Conservation (phyloP, 306 rosid genomes). For the Chamaecrista fasciculata region DNA sequence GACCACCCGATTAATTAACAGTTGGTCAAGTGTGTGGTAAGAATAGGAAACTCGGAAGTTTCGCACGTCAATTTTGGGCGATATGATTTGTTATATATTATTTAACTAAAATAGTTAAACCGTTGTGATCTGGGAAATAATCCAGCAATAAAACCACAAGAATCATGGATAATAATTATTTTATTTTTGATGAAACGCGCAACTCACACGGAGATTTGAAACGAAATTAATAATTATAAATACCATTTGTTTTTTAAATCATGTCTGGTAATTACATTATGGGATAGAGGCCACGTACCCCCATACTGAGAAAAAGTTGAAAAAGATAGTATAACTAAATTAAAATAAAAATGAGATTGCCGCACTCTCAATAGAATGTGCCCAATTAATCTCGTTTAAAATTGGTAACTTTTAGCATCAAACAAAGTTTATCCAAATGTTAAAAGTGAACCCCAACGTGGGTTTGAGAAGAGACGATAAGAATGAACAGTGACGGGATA, state of each 20-base stretch:
- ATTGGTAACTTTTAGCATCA: not conserved
- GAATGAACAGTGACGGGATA: not conserved
- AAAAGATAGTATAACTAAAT: not conserved
- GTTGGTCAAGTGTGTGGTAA: not conserved
- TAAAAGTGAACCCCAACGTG: not conserved
- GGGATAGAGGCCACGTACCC: not conserved
- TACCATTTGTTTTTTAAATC: too few relatives aligned
- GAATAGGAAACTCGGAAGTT: not conserved
- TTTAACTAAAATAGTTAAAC: not conserved
- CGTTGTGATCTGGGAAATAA: not conserved
- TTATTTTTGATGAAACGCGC: conserved; percentile 30
- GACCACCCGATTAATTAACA: conserved; percentile 5
- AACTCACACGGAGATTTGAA: conserved; percentile 31
- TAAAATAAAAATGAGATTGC: not conserved
- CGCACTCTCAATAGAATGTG: not conserved
- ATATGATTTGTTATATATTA: not conserved
- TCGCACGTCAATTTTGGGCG: not conserved
- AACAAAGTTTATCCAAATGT: conserved; percentile 15
- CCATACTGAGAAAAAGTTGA: not conserved
- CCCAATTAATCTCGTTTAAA: not conserved
- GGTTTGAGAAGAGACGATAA: not conserved
- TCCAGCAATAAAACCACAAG: not conserved
- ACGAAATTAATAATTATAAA: not conserved
- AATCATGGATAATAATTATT: not conserved
- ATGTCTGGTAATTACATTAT: not conserved